Evolutionary conservation across 1,139 yeast genomes (phyloP).

Genomic region (Debaryomyces robertsiae): DNA sequence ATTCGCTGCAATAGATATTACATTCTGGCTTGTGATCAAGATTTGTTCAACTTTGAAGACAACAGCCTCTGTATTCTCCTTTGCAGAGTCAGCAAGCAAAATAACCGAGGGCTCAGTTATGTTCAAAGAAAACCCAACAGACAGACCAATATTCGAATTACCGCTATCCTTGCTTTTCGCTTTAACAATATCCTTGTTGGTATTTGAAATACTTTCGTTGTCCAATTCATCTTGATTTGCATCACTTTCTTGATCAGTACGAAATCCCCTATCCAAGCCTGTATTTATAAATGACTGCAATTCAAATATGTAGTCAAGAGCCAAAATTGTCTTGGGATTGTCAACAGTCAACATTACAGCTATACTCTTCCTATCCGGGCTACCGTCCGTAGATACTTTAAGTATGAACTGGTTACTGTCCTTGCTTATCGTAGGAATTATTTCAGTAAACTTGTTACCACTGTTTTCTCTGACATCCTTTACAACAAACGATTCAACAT

Average conservation of each 20-base stretch:
- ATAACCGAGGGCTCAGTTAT: slow-evolving; percentile 79
- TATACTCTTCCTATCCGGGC: slow-evolving; percentile 42
- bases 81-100: slow-evolving; percentile 77
- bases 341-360: slow-evolving; percentile 68
- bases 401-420: slow-evolving; percentile 75
- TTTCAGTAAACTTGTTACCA: slow-evolving; percentile 72
- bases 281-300: slow-evolving; percentile 62
- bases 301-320: slow-evolving; percentile 83
- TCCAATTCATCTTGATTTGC: slow-evolving; percentile 15
- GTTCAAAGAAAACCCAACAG: slow-evolving; percentile 63
- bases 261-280: slow-evolving; percentile 36
- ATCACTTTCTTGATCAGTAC: slow-evolving; percentile 16
- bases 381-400: slow-evolving; percentile 46
- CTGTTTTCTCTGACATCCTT: slow-evolving; percentile 67
- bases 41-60: slow-evolving; percentile 87
- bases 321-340: slow-evolving; percentile 78
- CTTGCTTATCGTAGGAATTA: slow-evolving; percentile 70
- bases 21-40: slow-evolving; percentile 67
- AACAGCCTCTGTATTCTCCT: slow-evolving; percentile 75
- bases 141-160: slow-evolving; percentile 6
- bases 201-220: slow-evolving; percentile 8
- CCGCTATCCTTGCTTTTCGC: slow-evolving; percentile 14
- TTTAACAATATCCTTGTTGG: not conserved
- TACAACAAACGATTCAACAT: slow-evolving; percentile 73
- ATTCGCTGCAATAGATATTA: slow-evolving; percentile 66